These are phyloP conservation scores for Fusarium sp. DNA, from an alignment of 2,329 filamentous ascomycete species.

Conservation along the genomic window DNA sequence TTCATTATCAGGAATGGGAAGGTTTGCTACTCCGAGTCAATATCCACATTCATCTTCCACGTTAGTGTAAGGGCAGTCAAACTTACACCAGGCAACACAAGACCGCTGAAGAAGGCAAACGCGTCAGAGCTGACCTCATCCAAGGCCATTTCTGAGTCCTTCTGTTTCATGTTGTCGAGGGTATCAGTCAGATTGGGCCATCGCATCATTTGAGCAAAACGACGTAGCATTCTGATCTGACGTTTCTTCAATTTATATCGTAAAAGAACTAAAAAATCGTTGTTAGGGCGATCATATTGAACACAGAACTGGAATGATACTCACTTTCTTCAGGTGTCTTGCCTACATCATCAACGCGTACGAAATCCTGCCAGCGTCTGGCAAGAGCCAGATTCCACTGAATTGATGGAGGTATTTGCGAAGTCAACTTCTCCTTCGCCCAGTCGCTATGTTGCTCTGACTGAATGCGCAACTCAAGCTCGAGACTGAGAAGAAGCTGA, in stretches of 20 bases:
- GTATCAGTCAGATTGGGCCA: slow-evolving; percentile 80
- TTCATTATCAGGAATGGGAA: slow-evolving; percentile 85
- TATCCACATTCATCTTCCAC: not conserved
- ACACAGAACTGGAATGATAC: slow-evolving; percentile 25
- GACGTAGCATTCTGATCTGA: slow-evolving; percentile 75
- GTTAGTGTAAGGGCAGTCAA: not conserved
- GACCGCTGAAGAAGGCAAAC: slow-evolving; percentile 81
- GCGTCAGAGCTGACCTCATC: slow-evolving; percentile 75
- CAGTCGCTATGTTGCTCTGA: slow-evolving; percentile 70
- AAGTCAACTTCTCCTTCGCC: slow-evolving; percentile 73
- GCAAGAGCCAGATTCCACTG: slow-evolving; percentile 81
- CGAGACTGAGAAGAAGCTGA: slow-evolving; percentile 79
- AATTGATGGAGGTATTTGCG: slow-evolving; percentile 75
- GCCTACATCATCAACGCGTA: slow-evolving; percentile 73
- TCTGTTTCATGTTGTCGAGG: slow-evolving; percentile 70
- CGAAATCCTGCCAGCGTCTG: slow-evolving; percentile 77
- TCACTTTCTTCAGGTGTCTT: slow-evolving; percentile 63
- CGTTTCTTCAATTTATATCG: slow-evolving; percentile 73
- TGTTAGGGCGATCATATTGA: slow-evolving; percentile 1
- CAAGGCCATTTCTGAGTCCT: slow-evolving; percentile 68
- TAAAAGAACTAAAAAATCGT: slow-evolving; percentile 63
- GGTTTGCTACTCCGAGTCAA: slow-evolving; percentile 58
- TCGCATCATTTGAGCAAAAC: slow-evolving; percentile 78
- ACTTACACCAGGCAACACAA: slow-evolving; percentile 76
- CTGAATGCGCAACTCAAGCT: slow-evolving; percentile 78